A percentile compares a stretch with the other conserved stretches of the same genome.
Conservation (phyloP, 2,329 filamentous ascomycete genomes). For the Podosphaera xanthii region DNA sequence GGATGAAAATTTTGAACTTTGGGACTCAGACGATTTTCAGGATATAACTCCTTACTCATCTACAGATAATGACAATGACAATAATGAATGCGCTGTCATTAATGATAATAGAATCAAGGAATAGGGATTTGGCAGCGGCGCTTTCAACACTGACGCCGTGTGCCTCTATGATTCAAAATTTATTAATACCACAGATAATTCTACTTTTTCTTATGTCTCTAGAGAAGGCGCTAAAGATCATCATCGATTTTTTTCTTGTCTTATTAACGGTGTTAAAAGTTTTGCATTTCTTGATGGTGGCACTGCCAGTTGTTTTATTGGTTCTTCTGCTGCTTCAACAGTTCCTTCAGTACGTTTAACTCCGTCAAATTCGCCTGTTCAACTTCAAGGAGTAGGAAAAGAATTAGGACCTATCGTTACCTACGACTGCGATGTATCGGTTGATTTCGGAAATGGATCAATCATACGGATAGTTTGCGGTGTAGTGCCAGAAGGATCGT, state of each 20-base stretch:
- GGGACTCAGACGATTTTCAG: not conserved
- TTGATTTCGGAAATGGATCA: not conserved
- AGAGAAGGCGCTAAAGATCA: not conserved
- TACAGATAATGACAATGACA: not conserved
- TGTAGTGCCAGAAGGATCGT: not conserved
- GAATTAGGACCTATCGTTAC: not conserved
- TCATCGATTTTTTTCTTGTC: not conserved
- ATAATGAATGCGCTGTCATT: not conserved
- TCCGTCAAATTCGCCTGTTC: not conserved
- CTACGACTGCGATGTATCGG: not conserved
- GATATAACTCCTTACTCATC: not conserved
- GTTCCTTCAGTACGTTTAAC: not conserved
- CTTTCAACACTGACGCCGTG: not conserved
- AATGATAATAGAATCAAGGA: not conserved
- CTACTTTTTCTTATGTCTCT: not conserved
- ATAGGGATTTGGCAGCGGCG: not conserved
- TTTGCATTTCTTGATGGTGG: not conserved
- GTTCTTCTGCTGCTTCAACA: not conserved
- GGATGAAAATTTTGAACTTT: not conserved
- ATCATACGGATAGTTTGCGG: conserved; percentile 1
- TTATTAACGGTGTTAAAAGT: not conserved
- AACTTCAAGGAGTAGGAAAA: not conserved
- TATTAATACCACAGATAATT: not conserved
- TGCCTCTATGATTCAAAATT: not conserved
- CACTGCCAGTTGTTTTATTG: not conserved